Base-by-base conservation (phyloP, 768 basidiomycete genomes). In the Heimioporus sp. region DNA sequence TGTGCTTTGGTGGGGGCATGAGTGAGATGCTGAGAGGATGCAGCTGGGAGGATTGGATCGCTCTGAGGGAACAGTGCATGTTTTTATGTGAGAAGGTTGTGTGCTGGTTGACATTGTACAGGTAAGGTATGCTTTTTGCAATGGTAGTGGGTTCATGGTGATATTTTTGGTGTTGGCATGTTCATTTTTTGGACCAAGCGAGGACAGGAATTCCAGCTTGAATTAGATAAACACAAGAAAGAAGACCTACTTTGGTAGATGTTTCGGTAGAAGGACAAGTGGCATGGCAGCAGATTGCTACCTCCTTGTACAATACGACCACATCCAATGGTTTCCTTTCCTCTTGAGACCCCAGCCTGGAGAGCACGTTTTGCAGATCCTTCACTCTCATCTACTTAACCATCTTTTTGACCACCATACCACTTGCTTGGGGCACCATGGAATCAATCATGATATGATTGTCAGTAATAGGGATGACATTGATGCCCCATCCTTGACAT, bases 101-200 rank as follows among this genome's bases (percentile, higher is more conserved):
- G 80, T 16, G 87, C 78, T 6, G 87, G 76, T 66, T 95, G 92
- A 1, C 96, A 76, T 31, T 79, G 80, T 16, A 83, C 73, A 43
- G 90, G 74, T 63, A 94, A 89, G 5, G 86, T 80, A 56, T 90
- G 90, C 70, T 92, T 92, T 24, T 80, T 74, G 35, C 90, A 86
- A 46, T 93, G 80, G 66, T 91, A 91, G 63, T 82, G 89, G 7
- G 90, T 80, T 58, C 86, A 94, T 60, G 94, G 87, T 52, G 85
- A 81, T 67, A 92, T 88, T 50, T 60, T 94, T 90, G 16, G 74
- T 67, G 57, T 80, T 83, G 20, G 81, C 74, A 43, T 90, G 87
- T 49, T 90, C 80, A 15, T n/a, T 81, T 80, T 70, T 97, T 93
- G 0, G 81, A 76, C 67, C 87, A 83, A 4, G 90, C 77, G 5